Evolutionary conservation across 306 rosid species (phyloP), one percentile per base, ranked within the genome.

Genomic region (Castanopsis chinensis): DNA sequence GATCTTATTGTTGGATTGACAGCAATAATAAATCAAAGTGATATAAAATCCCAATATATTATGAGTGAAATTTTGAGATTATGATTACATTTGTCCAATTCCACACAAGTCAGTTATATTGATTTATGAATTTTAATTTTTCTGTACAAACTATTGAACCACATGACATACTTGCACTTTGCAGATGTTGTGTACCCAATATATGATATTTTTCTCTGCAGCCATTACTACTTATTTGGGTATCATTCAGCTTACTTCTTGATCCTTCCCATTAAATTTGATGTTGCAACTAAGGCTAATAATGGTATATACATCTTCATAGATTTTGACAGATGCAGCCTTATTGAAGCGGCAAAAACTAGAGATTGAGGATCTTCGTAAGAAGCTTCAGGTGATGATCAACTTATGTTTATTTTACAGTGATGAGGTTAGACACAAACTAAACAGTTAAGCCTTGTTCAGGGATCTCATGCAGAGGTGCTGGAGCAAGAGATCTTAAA

Each of bases 381-480:
- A 72, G 85, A 93, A 95, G 79, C 97, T 95, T 84, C 88, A 91
- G 97, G 99, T 95, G 79, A 87, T 72, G 43, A 67, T 78, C 27
- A 54, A 27, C 30, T 58, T 78, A 68, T 80, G 78, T 75, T 53
- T 53, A 45, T 76, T 65, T 72, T 58, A 21, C 81, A 45, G 59
- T 33, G 79, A 23, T 28, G 49, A 65, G 12, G 35, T n/a, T 33
- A 33, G 76, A 30, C 15, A 6, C 71, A 49, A 60, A 43, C 78
- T 87, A 63, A 84, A 54, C 18, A 2, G 45, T 59, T 61, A 41
- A 10, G 37, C 84, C 43, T 60, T 82, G 41, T 69, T 19, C 56
- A 95, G 99, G 99, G 99, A 86, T 95, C 99, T 84, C 98, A 91
- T 77, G 87, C 99, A 1, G 97, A 78, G 86, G 95, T 91, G 85